Base-by-base conservation (phyloP, 2,329 filamentous ascomycete species). In the Venturia nashicola region DNA sequence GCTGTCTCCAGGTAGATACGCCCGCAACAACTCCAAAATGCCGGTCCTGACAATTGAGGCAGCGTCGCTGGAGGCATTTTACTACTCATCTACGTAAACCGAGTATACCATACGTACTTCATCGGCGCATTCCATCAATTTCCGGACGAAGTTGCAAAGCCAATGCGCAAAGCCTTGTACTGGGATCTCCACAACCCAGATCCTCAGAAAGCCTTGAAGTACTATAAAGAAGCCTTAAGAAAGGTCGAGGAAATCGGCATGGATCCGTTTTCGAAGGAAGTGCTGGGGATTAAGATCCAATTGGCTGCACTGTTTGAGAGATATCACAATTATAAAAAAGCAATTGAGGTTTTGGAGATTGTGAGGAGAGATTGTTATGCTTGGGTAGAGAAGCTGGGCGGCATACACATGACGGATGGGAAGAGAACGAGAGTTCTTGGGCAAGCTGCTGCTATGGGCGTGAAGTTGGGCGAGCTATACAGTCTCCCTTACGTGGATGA, bases 251-350 rank as follows among this genome's bases (percentile, higher is more conserved):
- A 90, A 70, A 72, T 88, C 61, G 85, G 86, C 0, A 84, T 99
- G 78, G 91, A 97, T 71, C 90, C 90, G 0, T 95, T 92, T 72
- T 92, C 89, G 4, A 89, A 97, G 69, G 92, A 97, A 73, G 87
- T 97, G 42, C 81, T 97, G 68, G 94, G 94, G 9, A 86, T 97
- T 62, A 90, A 91, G 71, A 86, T 97, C 61, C 86, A 92, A 72
- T 80, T 96, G 9, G 86, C 90, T 1, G 82, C 82, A 11, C 86
- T 96, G 80, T 81, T 96, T 67, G 90, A 97, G 51, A 46, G 51
- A 71, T 83, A 90, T 18, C 82, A 86, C 40, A 84, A 88, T 69
- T 86, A 86, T 70, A 80, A 83, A 27, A 83, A 86, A 65, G 86
- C 91, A 0, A 86, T 90, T 65, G 83, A 90, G 61, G 85, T 96